Evolutionary conservation across 2,329 filamentous ascomycete species (phyloP), one percentile per base, ranked within the genome.

Genomic region (Beauveria medogensis): DNA sequence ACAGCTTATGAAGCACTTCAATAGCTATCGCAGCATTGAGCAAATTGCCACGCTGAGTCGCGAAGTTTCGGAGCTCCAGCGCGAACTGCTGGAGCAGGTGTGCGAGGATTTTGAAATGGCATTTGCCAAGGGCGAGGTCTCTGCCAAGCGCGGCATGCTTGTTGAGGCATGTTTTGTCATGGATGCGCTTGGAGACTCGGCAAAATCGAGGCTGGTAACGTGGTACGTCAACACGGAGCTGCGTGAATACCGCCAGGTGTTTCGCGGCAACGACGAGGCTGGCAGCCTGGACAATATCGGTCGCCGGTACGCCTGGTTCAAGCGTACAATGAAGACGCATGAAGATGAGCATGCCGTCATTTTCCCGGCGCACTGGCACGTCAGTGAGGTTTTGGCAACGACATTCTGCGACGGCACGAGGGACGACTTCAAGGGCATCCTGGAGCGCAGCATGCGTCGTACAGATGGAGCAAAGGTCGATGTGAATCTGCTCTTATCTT

Each of bases 211-310:
- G 52, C 78, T 99, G 44, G 83, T 96, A 70, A 94, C 90, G 12
- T 99, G 94, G 94, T 99, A 99, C 72, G 92, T 96, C 76, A 99
- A 99, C 71, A 97, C 94, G 2, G 91, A 97, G 76, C 78, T 99
- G 66, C 85, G 94, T 55, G 94, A 99, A 76, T 99, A 99, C 71
- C 84, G 94, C 57, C 91, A 96, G 70, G 91, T 99, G 0, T 99
- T 99, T 74, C 84, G 92, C 46, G 93, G 93, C 43, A 97, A 94
- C 69, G 94, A 99, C 71, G 94, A 99, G 77, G 94, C 94, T 5
- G 94, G 93, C 7, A 96, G 88, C 63, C 76, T 99, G 70, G 94
- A 99, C 79, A 99, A 99, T 69, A 99, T 99, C 63, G 91, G 92
- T 5, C 83, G 94, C 63, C 81, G 94, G 65, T 99, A 97, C 72